Conservation (phyloP, 2,329 filamentous ascomycete genomes). For the Knufia fluminis region DNA sequence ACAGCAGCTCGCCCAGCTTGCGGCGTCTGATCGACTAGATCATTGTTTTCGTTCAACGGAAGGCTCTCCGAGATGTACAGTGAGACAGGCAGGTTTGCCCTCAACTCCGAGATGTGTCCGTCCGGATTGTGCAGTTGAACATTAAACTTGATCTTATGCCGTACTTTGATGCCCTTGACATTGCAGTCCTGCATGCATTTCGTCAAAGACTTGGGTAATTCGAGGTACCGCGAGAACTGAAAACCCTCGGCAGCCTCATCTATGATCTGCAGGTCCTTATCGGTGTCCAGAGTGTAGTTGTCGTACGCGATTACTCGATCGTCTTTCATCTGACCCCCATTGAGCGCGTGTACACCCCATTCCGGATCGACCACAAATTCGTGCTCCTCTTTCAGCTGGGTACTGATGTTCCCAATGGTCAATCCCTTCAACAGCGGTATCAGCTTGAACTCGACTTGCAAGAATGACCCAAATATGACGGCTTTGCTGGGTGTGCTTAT, state of each 20-base stretch:
- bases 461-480: slow-evolving; percentile 80
- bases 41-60: slow-evolving; percentile 77
- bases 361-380: slow-evolving; percentile 51
- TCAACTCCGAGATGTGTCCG: slow-evolving; percentile 74
- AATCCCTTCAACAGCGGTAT: slow-evolving; percentile 84
- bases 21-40: slow-evolving; percentile 57
- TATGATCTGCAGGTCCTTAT: slow-evolving; percentile 47
- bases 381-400: slow-evolving; percentile 70
- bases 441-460: slow-evolving; percentile 76
- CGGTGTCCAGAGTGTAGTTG: slow-evolving; percentile 60
- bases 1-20: slow-evolving; percentile 40
- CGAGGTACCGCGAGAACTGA: slow-evolving; percentile 49
- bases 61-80: slow-evolving; percentile 95
- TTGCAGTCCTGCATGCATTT: slow-evolving; percentile 85
- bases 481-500: slow-evolving; percentile 90
- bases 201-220: slow-evolving; percentile 71
- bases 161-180: slow-evolving; percentile 77
- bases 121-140: slow-evolving; percentile 91
- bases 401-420: slow-evolving; percentile 69
- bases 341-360: slow-evolving; percentile 26
- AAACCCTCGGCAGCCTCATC: slow-evolving; percentile 53
- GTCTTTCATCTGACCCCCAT: slow-evolving; percentile 39
- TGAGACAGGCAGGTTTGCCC: slow-evolving; percentile 80
- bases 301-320: slow-evolving; percentile 58
- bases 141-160: slow-evolving; percentile 85